Percentiles rank a stretch among this genome's conserved stretches.
Conservation (phyloP, 139 green algal genomes). For the Edaphochlamys debaryana region DNA sequence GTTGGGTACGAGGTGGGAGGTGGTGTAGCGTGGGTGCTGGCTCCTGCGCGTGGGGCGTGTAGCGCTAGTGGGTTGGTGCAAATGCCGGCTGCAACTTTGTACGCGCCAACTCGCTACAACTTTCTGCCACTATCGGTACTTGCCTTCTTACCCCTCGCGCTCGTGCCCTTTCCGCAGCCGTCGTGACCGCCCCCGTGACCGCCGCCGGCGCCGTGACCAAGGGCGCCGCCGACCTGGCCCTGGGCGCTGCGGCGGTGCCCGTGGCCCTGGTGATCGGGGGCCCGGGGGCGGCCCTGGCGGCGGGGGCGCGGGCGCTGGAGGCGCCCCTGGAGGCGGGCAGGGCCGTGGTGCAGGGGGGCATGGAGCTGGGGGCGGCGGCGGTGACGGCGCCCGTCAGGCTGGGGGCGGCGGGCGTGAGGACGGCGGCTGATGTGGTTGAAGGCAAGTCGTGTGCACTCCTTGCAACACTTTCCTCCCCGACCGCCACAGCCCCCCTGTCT, state of each 20-base stretch:
- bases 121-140: too few relatives aligned
- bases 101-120: too few relatives aligned
- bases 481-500: too few relatives aligned
- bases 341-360: constrained; percentile 12
- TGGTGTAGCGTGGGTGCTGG: too few relatives aligned
- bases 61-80: too few relatives aligned
- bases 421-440: constrained; percentile 22
- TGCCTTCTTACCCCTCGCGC: too few relatives aligned
- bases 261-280: constrained; percentile 32
- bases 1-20: too few relatives aligned
- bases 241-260: constrained; percentile 24
- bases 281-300: constrained; percentile 30
- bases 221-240: constrained; percentile 19
- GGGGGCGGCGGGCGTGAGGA: constrained; percentile 23
- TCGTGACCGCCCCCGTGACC: constrained; percentile 9
- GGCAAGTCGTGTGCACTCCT: too few relatives aligned
- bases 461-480: too few relatives aligned
- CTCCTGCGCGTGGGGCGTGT: too few relatives aligned
- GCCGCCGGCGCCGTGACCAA: constrained; percentile 22
- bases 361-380: constrained; percentile 27
- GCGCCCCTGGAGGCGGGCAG: constrained; percentile 20
- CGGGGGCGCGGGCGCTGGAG: constrained; percentile 30
- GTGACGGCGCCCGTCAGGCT: not conserved
- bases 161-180: not conserved
- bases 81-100: too few relatives aligned